A percentile compares a stretch with the other conserved stretches of the same genome.
phyloP scores from a whole-genome alignment of 371 early-diverging fungal species.

The Gilbertella persicaria region DNA sequence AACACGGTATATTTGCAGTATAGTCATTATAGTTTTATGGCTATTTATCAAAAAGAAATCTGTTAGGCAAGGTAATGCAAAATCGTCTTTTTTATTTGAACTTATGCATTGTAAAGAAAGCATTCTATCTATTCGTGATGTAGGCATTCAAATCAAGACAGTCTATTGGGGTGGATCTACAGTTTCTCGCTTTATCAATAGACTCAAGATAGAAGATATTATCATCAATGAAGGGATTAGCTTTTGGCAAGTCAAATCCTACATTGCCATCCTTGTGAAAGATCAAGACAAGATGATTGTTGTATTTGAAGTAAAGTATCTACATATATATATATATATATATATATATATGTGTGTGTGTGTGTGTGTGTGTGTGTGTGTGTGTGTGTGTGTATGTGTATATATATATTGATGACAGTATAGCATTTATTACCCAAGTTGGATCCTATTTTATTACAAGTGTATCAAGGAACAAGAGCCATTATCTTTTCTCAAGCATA shows the following conservation, averaged over 20 bases:
- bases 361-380: too few relatives aligned
- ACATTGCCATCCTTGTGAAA: slow-evolving; percentile 69
- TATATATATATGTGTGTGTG: neutral
- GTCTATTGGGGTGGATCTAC: slow-evolving; percentile 57
- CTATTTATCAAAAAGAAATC: neutral
- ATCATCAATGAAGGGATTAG: slow-evolving; percentile 80
- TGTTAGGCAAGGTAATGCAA: neutral
- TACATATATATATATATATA: neutral
- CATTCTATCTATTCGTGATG: slow-evolving; percentile 60
- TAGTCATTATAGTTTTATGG: neutral
- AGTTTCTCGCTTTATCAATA: slow-evolving; percentile 64
- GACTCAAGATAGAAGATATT: slow-evolving; percentile 61
- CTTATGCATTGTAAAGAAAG: slow-evolving; percentile 46
- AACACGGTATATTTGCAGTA: neutral
- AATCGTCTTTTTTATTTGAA: neutral
- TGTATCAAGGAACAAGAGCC: slow-evolving; percentile 57
- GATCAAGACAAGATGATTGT: slow-evolving; percentile 66
- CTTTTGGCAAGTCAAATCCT: slow-evolving; percentile 73
- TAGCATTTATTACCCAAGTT: slow-evolving; percentile 60
- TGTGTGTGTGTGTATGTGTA: too few relatives aligned
- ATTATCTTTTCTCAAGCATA: slow-evolving; percentile 54
- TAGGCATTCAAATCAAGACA: slow-evolving; percentile 75
- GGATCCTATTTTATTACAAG: slow-evolving; percentile 52
- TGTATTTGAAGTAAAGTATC: slow-evolving; percentile 64
- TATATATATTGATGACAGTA: too few relatives aligned